phyloP scores from a whole-genome alignment of 345 rosid genomes.

The Citrus unshiu region DNA sequence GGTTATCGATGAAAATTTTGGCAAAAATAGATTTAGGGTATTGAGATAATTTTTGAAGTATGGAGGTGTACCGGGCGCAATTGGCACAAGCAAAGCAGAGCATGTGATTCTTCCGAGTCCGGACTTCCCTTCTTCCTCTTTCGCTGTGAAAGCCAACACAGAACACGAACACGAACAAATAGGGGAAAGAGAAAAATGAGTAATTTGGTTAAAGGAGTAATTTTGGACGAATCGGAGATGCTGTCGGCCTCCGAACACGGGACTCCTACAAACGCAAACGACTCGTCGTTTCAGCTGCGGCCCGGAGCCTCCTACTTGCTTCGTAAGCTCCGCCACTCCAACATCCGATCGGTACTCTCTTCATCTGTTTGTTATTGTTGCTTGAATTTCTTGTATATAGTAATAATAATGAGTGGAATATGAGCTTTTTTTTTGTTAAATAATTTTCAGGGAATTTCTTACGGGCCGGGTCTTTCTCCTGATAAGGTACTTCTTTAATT shows the following conservation, averaged over 20 bases:
- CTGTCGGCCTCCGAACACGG: background rate
- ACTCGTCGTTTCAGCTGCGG: background rate
- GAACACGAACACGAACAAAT: background rate
- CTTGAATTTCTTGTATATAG: background rate
- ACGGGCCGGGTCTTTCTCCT: slow-evolving; percentile 33
- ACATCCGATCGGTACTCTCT: background rate
- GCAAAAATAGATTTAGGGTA: too few species aligned
- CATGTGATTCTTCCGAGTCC: background rate
- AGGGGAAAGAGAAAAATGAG: background rate
- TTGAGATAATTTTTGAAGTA: too few species aligned
- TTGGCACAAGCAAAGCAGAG: background rate
- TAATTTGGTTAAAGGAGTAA: slow-evolving; percentile 1
- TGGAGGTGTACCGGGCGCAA: too few species aligned
- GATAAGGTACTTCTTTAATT: slow-evolving; percentile 31
- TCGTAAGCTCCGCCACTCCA: background rate
- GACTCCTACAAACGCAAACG: background rate
- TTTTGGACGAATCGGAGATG: slow-evolving; percentile 1
- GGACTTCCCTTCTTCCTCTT: background rate
- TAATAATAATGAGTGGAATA: background rate
- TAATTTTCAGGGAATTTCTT: slow-evolving; percentile 50
- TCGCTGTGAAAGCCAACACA: background rate
- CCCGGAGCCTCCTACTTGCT: background rate
- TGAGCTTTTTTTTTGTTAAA: background rate
- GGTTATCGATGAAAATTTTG: too few species aligned
- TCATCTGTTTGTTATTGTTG: background rate